Evolutionary conservation across 2,329 filamentous ascomycete genomes (phyloP).

Genomic region (Xylaria sp.): DNA sequence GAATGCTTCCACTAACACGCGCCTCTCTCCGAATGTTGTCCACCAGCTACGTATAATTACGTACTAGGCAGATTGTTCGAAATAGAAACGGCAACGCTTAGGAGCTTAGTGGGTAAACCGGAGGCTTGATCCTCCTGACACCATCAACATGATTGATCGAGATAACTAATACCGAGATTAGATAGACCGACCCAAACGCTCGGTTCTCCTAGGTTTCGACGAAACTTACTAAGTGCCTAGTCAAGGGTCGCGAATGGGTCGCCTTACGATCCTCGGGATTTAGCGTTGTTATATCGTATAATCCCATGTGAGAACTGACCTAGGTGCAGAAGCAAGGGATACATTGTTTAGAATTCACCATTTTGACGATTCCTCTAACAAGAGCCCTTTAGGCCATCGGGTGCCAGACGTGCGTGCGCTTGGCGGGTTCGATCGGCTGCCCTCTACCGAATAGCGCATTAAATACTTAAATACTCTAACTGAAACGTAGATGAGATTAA

Average conservation of each 20-base stretch:
- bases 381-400: no score
- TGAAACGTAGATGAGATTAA: not conserved
- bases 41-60: not conserved
- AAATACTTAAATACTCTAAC: no score
- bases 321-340: no score
- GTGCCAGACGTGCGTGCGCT: no score
- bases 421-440: no score
- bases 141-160: not conserved
- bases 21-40: not conserved
- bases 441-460: no score
- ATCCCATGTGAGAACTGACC: no score
- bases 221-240: not conserved
- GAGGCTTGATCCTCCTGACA: not conserved
- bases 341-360: no score
- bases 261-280: not conserved
- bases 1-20: not conserved
- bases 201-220: conserved; percentile 18
- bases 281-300: not conserved
- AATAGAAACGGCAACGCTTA: not conserved
- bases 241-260: not conserved
- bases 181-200: conserved; percentile 12
- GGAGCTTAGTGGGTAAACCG: not conserved
- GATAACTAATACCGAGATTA: conserved; percentile 11
- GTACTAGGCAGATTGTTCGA: not conserved
- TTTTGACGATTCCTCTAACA: no score